Percentiles rank a stretch among this genome's conserved stretches.
Conservation (phyloP, 1,139 yeast genomes). For the Yamadazyma atmosphaerica region DNA sequence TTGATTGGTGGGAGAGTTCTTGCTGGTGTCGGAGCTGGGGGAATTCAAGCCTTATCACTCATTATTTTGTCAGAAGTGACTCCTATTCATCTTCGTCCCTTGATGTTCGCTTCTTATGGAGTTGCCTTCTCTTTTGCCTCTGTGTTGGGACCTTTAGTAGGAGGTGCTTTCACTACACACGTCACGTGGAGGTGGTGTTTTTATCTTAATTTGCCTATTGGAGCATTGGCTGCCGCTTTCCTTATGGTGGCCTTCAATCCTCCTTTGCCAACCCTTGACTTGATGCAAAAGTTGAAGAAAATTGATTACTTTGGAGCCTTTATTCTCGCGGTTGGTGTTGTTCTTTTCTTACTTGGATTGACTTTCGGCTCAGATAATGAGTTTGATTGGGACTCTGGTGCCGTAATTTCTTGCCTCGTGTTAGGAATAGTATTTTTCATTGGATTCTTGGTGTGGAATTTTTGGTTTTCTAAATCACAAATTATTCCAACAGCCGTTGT, state of each 20-base stretch:
- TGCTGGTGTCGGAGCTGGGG: constrained; percentile 38
- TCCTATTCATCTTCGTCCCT: constrained; percentile 30
- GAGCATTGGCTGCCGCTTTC: constrained; percentile 30
- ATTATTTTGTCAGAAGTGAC: constrained; percentile 32
- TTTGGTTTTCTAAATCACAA: constrained; percentile 24
- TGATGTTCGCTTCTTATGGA: constrained; percentile 45
- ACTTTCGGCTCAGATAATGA: constrained; percentile 45
- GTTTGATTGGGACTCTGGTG: constrained; percentile 50
- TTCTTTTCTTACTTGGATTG: constrained; percentile 42
- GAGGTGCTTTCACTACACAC: constrained; percentile 49
- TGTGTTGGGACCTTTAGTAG: constrained; percentile 57
- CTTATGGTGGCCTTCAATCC: constrained; percentile 32
- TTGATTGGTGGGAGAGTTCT: constrained; percentile 41
- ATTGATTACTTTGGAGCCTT: constrained; percentile 54
- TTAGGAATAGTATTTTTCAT: constrained; percentile 38
- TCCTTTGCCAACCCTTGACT: constrained; percentile 27
- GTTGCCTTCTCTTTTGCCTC: constrained; percentile 41
- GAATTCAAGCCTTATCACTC: constrained; percentile 28
- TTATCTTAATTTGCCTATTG: constrained; percentile 51
- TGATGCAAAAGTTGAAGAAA: constrained; percentile 31
- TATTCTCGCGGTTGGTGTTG: constrained; percentile 43
- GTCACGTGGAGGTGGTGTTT: constrained; percentile 76
- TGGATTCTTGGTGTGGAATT: constrained; percentile 28
- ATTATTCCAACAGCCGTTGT: constrained; percentile 29
- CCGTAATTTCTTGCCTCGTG: constrained; percentile 46